A percentile compares a stretch with the other conserved stretches of the same genome.
phyloP scores from a whole-genome alignment of 2,329 filamentous ascomycete species.

The Berkeleyomyces basicola region DNA sequence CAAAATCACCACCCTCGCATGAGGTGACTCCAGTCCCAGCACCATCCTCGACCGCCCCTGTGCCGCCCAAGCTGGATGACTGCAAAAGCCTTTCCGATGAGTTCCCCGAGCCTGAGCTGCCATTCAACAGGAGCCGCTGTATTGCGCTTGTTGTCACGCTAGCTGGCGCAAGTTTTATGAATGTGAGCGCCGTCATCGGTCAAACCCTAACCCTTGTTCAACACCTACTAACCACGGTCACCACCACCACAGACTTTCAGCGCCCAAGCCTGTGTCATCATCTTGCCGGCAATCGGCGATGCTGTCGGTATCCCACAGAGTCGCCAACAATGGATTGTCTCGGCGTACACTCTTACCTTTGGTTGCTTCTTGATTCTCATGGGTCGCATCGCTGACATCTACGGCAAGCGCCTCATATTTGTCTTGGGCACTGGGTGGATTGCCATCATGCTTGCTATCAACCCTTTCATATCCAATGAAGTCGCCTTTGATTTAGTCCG shows the following conservation, averaged over 20 bases:
- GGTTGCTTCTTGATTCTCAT: constrained; percentile 52
- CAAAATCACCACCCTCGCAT: not conserved
- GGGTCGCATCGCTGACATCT: constrained; percentile 51
- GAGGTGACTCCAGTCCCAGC: not conserved
- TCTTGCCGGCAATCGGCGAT: constrained; percentile 42
- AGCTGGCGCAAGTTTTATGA: constrained; percentile 39
- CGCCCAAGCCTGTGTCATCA: constrained; percentile 42
- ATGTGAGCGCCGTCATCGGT: constrained; percentile 22
- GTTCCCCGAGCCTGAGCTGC: constrained; percentile 15
- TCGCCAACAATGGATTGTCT: constrained; percentile 49
- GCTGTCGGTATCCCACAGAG: constrained; percentile 39
- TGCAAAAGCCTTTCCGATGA: not conserved
- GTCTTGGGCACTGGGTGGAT: constrained; percentile 48
- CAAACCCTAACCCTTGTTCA: not conserved
- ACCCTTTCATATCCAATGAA: constrained; percentile 49
- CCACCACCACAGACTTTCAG: constrained; percentile 31
- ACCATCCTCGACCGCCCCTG: not conserved
- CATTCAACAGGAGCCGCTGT: constrained; percentile 33
- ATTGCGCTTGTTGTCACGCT: constrained; percentile 38
- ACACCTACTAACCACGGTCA: not conserved
- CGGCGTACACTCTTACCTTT: constrained; percentile 47
- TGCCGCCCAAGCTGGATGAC: not conserved
- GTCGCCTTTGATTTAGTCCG: constrained; percentile 51
- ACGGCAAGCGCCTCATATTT: constrained; percentile 49
- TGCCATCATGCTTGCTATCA: constrained; percentile 38